A percentile compares a stretch with the other conserved stretches of the same genome.
Conservation (phyloP, 2,329 filamentous ascomycete species). For the Pochonia chlamydosporia region DNA sequence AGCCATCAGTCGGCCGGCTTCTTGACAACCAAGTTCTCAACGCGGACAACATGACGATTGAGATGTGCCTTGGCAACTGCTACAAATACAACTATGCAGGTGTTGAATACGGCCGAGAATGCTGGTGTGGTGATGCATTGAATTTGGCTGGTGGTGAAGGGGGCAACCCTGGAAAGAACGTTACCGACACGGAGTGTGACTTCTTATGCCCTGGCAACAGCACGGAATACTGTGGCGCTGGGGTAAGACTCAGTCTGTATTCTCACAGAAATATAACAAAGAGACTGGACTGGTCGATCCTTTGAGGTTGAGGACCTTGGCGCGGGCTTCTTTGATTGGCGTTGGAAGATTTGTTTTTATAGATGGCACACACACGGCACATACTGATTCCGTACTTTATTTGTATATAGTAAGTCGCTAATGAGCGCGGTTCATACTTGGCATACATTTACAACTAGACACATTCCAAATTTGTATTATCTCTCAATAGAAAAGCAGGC, state of each 20-base stretch:
- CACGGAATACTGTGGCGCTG: slow-evolving; percentile 24
- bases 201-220: slow-evolving; percentile 28
- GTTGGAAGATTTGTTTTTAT: neutral
- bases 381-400: neutral
- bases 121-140: slow-evolving; percentile 30
- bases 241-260: slow-evolving; percentile 26
- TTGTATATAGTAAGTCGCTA: neutral
- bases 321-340: neutral
- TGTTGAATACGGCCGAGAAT: slow-evolving; percentile 32
- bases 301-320: neutral
- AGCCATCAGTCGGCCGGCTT: slow-evolving; percentile 26
- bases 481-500: too few species aligned
- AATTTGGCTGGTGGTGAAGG: slow-evolving; percentile 19
- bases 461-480: too few species aligned
- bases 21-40: slow-evolving; percentile 24
- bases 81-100: slow-evolving; percentile 28
- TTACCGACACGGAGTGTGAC: slow-evolving; percentile 24
- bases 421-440: neutral
- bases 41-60: slow-evolving; percentile 26
- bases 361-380: too few species aligned
- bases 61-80: slow-evolving; percentile 26
- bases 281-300: neutral
- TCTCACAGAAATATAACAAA: slow-evolving; percentile 5
- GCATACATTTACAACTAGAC: too few species aligned
- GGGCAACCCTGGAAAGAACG: slow-evolving; percentile 21